Conservation (phyloP, 192 early-diverging fungal species). For the Lobosporangium transversale region DNA sequence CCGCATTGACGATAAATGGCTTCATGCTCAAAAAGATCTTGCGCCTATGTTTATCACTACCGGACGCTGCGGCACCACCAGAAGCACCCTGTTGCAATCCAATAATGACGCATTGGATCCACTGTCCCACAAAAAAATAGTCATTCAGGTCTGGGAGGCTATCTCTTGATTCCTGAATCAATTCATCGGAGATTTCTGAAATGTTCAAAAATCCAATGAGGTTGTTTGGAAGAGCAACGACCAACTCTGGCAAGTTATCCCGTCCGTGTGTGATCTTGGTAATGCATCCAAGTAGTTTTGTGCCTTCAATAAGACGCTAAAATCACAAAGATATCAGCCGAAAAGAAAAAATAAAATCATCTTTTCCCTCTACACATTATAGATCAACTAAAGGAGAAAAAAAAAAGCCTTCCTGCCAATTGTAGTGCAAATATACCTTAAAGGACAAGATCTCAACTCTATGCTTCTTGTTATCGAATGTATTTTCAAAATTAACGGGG, state of each 20-base stretch:
- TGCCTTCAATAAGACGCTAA: conserved; percentile 76
- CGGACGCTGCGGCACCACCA: conserved; percentile 30
- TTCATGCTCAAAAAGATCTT: conserved; percentile 81
- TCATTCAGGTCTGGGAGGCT: conserved; percentile 72
- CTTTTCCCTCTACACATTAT: too few species aligned
- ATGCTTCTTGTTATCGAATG: conserved; percentile 42
- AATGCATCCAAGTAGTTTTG: conserved; percentile 80
- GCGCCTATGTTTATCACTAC: conserved; percentile 56
- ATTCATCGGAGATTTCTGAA: conserved; percentile 81
- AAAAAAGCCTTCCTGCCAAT: too few species aligned
- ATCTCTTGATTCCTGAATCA: conserved; percentile 76
- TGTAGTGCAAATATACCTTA: conserved; percentile 68
- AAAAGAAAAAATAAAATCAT: too few species aligned
- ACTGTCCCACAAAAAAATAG: conserved; percentile 86
- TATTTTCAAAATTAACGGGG: conserved; percentile 29
- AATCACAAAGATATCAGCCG: conserved; percentile 24
- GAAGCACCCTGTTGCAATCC: conserved; percentile 58
- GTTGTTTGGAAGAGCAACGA: conserved; percentile 87
- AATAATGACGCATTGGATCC: conserved; percentile 78
- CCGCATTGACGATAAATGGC: conserved; percentile 81
- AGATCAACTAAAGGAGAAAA: too few species aligned
- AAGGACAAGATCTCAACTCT: conserved; percentile 63
- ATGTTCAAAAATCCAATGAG: conserved; percentile 86
- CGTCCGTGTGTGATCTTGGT: conserved; percentile 73
- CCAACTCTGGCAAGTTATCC: conserved; percentile 69